Evolutionary conservation across 306 rosid species (phyloP).

Genomic region (Lagenaria siceraria): DNA sequence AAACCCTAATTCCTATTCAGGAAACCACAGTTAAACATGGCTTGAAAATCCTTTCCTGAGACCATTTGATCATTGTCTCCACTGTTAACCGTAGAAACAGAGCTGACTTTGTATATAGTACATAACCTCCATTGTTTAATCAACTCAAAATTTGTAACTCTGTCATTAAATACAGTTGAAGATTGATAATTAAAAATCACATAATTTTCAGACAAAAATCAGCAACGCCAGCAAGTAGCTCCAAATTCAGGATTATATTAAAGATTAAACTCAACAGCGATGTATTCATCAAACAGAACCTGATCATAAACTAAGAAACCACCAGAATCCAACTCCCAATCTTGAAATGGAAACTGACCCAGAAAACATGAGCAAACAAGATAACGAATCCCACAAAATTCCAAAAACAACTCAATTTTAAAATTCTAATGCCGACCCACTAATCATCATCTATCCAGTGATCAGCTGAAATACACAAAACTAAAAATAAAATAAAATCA

Average conservation of each 20-base stretch:
- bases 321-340: not conserved
- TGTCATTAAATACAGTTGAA: not conserved
- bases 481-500: not conserved
- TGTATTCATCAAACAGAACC: not conserved
- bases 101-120: not conserved
- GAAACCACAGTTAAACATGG: not conserved
- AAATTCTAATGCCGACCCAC: slow-evolving; percentile 24
- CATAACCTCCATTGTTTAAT: not conserved
- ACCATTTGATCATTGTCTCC: not conserved
- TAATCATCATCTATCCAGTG: not conserved
- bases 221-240: not conserved
- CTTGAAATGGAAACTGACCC: not conserved
- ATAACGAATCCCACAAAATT: slow-evolving; percentile 6
- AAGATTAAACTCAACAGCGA: not conserved
- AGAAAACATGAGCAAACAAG: not conserved
- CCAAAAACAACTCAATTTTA: not conserved
- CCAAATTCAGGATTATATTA: not conserved
- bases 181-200: not conserved
- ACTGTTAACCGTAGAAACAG: not conserved
- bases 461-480: not conserved
- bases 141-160: not conserved
- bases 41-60: not conserved
- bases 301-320: not conserved
- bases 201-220: not conserved
- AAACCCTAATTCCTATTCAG: not conserved